These are phyloP conservation scores for Sugiyamaella chiloensis DNA, from an alignment of 805 yeast species.

Conservation along the genomic window DNA sequence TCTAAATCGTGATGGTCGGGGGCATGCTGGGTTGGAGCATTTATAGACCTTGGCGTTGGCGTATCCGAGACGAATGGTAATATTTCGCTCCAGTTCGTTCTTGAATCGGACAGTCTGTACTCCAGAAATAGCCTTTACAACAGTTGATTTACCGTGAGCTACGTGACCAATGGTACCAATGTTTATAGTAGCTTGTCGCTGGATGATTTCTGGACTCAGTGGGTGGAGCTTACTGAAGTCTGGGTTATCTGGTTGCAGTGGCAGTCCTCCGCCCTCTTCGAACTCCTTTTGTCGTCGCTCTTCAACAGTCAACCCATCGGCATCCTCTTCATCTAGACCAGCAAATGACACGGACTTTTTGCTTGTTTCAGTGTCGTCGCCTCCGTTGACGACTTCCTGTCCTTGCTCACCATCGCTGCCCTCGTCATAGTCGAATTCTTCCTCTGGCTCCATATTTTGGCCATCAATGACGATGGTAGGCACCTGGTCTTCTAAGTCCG, in stretches of 20 bases:
- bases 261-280: conserved; percentile 97
- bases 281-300: conserved; percentile 80
- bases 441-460: conserved; percentile 44
- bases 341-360: conserved; percentile 84
- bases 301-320: conserved; percentile 57
- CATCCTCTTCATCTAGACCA: conserved; percentile 51
- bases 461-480: conserved; percentile 81
- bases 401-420: conserved; percentile 36
- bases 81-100: conserved; percentile 98
- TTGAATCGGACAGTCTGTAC: conserved; percentile 99
- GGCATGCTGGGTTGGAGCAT: conserved; percentile 80
- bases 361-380: conserved; percentile 3
- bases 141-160: conserved; percentile 93
- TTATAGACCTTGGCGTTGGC: conserved; percentile 98
- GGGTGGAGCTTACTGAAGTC: conserved; percentile 82
- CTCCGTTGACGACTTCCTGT: conserved; percentile 25
- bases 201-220: conserved; percentile 86
- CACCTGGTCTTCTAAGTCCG: conserved; percentile 77
- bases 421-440: conserved; percentile 47
- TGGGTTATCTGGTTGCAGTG: conserved; percentile 90
- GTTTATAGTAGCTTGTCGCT: conserved; percentile 96
- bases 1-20: conserved; percentile 92
- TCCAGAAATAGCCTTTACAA: conserved; percentile 94
- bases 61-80: conserved; percentile 96
- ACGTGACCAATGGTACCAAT: conserved; percentile 97